Base-by-base conservation (phyloP, 1,139 yeast species). In the Yamadazyma buinensis region DNA sequence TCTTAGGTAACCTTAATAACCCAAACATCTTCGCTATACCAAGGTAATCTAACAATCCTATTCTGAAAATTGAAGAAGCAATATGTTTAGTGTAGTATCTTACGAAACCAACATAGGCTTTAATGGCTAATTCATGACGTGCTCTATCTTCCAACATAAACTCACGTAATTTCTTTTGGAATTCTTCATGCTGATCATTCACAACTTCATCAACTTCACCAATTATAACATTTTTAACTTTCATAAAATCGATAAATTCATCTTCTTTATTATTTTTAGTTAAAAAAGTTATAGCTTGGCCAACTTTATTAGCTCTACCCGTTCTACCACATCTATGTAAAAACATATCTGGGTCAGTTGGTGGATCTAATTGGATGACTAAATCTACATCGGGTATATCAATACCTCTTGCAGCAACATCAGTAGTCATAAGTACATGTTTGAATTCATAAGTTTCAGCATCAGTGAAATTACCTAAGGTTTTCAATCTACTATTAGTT, bases 301-400 rank as follows among this genome's bases (percentile, higher is more conserved):
- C 97, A 5, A 72, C 74, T 43, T 78, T 79, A 39, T 88, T 88
- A 1, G 96, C 96, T 46, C 97, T 67, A 1, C 95, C 97, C 0
- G 97, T 87, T 54, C 97, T 72, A 14, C 97, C 97, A 59, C 92
- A 82, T 49, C 97, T 72, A 55, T 88, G 97, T 33, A 87, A 66
- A 49, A 88, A 88, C 44, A 84, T 80, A 49, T 83, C 92, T 0
- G 95, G 86, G 46, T 86, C 95, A 0, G 90, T 83, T 1, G 97
- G 97, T 3, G 97, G 95, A 44, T 88, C 96, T 26, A 87, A 48
- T 54, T 88, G 97, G 8, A 88, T 64, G 4, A 88, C 96, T 26
- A 88, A 61, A 51, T 90, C 97, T 12, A 88, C 96, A 39, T 87
- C 92, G 1, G 95, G 95, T 22, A 88, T 79, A 63, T 90, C 97